Percentiles rank a stretch among this genome's conserved stretches.
Evolutionary conservation across 164 flowering plant species (phyloP).

Genomic region (Aristolochia contorta): DNA sequence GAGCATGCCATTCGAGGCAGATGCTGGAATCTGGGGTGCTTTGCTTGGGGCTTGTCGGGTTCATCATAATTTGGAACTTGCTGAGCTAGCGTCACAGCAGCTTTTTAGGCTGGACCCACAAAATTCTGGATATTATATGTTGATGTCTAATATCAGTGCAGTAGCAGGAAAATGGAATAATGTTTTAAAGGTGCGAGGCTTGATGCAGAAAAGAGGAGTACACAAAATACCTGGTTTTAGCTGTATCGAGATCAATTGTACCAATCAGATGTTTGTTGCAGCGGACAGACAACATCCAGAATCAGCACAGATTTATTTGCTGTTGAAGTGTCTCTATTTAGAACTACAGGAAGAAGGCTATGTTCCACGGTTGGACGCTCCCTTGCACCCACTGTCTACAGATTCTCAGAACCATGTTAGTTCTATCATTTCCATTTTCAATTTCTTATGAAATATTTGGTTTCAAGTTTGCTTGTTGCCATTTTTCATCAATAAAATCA

Average conservation of each 20-base stretch:
- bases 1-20: conserved; percentile 64
- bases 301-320: conserved; percentile 34
- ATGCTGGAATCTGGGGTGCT: conserved; percentile 88
- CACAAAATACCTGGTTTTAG: conserved; percentile 75
- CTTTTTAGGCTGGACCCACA: conserved; percentile 59
- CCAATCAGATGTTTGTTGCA: conserved; percentile 53
- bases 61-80: conserved; percentile 63
- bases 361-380: conserved; percentile 36
- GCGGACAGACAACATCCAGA: conserved; percentile 57
- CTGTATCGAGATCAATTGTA: conserved; percentile 58
- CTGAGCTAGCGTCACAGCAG: conserved; percentile 53
- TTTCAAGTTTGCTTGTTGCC: too few relatives aligned
- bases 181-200: conserved; percentile 37
- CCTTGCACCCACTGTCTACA: conserved; percentile 8
- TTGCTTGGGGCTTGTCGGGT: conserved; percentile 71
- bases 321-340: conserved; percentile 37
- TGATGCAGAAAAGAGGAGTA: conserved; percentile 69
- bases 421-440: neutral
- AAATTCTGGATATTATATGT: conserved; percentile 69
- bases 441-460: neutral
- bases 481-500: too few relatives aligned
- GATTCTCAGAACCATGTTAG: conserved; percentile 1
- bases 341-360: conserved; percentile 60
- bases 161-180: conserved; percentile 58
- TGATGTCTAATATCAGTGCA: conserved; percentile 64